Base-by-base conservation (phyloP, 208 protist species). In the Leishmania major region DNA sequence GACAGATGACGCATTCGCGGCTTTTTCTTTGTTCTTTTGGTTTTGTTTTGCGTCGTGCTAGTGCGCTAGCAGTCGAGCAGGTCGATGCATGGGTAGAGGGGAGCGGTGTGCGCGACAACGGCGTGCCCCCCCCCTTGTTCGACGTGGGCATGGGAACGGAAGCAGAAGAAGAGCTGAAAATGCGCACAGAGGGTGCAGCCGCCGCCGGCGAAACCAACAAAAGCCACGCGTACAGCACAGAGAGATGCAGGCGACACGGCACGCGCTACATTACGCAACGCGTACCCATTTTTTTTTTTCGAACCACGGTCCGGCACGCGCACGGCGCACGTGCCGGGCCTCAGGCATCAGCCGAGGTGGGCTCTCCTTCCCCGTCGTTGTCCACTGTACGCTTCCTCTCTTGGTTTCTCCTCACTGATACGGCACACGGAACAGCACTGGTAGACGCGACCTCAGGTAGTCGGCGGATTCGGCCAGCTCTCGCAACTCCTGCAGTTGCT, bases 371-470 rank as follows among this genome's bases (percentile, higher is more conserved):
- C 15, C 13, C 28, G 17, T 69, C 11, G 62, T 17, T 40, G 5
- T 40, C 79, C 17, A 45, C 45, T 15, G 11, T 60, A 2, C 31
- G 28, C 77, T 55, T 71, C 49, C 28, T 47, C 25, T 59, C 15
- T 28, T 47, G 47, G 10, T 10, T 37, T 53, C 45, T 55, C 22
- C 22, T 28, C 77, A 85, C 37, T 55, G 53, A 81, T 88, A 92
- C 4, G 89, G 83, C 6, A 84, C 51, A 45, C 81, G 82, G 37
- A 89, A 87, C 19, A 94, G 78, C 59, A 82, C 71, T 8, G 92
- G 90, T 3, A 96, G 81, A 45, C 82, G 82, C 7, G 51, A 55
- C 69, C 81, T 78, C 75, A 96, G 85, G 13, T 83, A 69, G 45
- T 94, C 80, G 1, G 81, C 87, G 7, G 81, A 81, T 62, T 22